Evolutionary conservation across 345 rosid genomes (phyloP), one percentile per base, ranked within the genome.

Genomic region (Eutrema japonicum): DNA sequence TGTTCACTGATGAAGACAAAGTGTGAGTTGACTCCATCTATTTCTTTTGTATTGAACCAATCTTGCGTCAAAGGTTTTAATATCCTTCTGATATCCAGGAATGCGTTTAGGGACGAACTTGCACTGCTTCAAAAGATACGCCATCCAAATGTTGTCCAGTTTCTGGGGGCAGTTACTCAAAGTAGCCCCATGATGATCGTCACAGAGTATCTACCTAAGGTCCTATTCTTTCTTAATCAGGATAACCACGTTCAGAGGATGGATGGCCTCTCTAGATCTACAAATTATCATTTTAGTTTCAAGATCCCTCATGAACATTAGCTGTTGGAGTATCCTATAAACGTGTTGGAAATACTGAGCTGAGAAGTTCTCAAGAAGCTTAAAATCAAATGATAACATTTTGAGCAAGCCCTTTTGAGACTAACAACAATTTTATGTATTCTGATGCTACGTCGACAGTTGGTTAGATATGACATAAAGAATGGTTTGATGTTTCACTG

Each of bases 111-210:
- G 55, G 95, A 91, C 61, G 95, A 91, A 80, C 95, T 91, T 53
- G 82, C 85, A 4, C 82, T 91, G 72, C 89, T 91, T 81, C 95
- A 91, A 80, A 91, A 86, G 85, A 79, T 89, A 72, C 92, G 90
- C 29, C 95, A 87, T 79, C 97, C 95, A 14, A 91, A 89, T 78
- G 91, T 91, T 60, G 97, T 91, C 52, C 97, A 89, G 81, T 91
- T 91, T 81, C 51, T 89, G 71, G 93, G 95, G 64, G 97, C 97
- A 74, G 93, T 91, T 54, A 91, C 97, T 37, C 95, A 91, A 73
- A 86, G 93, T 78, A 86, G 84, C 75, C 95, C 93, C 11, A 91
- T 91, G 97, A 87, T 87, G 87, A 89, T 89, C 68, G 88, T 91
- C 74, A 91, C 95, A 8, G 95, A 91, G 55, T 91, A 82, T 81